Conservation (phyloP, 345 rosid genomes). For the Laguncularia racemosa region DNA sequence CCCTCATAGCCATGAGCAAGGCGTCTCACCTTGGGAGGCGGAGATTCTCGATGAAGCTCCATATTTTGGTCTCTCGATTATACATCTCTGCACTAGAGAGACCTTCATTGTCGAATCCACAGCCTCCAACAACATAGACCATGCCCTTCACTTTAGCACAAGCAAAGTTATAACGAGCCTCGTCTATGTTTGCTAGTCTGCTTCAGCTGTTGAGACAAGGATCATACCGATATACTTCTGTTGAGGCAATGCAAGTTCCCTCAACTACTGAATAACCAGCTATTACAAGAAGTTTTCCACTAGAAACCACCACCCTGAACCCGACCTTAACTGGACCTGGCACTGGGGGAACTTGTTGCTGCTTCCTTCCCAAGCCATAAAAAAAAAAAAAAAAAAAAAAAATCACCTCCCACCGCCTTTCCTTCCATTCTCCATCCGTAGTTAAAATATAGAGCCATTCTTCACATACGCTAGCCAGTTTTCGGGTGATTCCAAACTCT, state of each 20-base stretch:
- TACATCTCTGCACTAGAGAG: constrained; percentile 77
- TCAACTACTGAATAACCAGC: constrained; percentile 55
- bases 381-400: too few species aligned
- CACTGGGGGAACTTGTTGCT: constrained; percentile 59
- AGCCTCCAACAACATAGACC: constrained; percentile 84
- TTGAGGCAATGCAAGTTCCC: constrained; percentile 43
- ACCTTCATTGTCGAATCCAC: constrained; percentile 55
- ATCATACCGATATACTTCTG: constrained; percentile 73
- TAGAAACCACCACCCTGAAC: constrained; percentile 58
- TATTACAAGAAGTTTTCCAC: constrained; percentile 72
- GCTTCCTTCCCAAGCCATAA: constrained; percentile 52
- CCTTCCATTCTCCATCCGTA: constrained; percentile 51
- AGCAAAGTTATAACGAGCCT: constrained; percentile 78
- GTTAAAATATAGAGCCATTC: constrained; percentile 80
- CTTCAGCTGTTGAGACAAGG: constrained; percentile 92
- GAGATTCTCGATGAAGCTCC: constrained; percentile 64
- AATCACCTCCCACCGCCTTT: constrained; percentile 90
- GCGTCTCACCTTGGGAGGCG: constrained; percentile 84
- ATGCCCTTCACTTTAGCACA: constrained; percentile 82
- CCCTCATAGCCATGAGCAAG: constrained; percentile 72
- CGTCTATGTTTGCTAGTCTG: constrained; percentile 59
- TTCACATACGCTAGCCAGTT: constrained; percentile 62
- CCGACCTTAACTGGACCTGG: constrained; percentile 65
- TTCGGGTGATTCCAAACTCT: constrained; percentile 66
- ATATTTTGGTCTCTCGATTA: constrained; percentile 46